phyloP scores from a whole-genome alignment of 2,329 filamentous ascomycete genomes.

The Plenodomus biglobosus region DNA sequence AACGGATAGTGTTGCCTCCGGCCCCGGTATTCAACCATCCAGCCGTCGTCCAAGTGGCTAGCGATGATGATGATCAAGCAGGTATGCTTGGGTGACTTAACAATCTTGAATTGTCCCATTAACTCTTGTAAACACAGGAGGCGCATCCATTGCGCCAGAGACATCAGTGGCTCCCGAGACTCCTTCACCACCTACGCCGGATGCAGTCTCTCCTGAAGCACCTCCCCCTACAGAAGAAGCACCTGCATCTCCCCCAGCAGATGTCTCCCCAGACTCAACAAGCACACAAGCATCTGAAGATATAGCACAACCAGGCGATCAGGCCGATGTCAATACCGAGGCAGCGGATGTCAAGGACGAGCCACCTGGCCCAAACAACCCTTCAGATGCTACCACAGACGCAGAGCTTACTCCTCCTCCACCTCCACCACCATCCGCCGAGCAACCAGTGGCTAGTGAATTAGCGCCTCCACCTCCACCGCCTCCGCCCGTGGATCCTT shows the following conservation, averaged over 20 bases:
- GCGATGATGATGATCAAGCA: slow-evolving; percentile 14
- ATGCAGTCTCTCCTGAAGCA: slow-evolving; percentile 13
- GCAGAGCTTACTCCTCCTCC: slow-evolving; percentile 5
- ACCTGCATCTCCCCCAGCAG: slow-evolving; percentile 6
- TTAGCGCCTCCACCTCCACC: slow-evolving; percentile 15
- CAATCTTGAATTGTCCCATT: slow-evolving; percentile 12
- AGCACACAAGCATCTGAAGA: slow-evolving; percentile 6
- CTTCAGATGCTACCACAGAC: slow-evolving; percentile 2
- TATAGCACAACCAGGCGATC: slow-evolving; percentile 5
- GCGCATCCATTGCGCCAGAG: slow-evolving; percentile 20
- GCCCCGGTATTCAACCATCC: slow-evolving; percentile 29
- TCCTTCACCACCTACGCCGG: no score
- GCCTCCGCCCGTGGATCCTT: slow-evolving; percentile 1
- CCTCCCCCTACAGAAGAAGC: slow-evolving; percentile 5
- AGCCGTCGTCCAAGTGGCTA: slow-evolving; percentile 22
- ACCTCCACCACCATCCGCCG: slow-evolving; percentile 13
- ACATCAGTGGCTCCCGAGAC: slow-evolving; percentile 18
- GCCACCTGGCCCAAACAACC: slow-evolving; percentile 16
- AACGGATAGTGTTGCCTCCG: slow-evolving; percentile 27
- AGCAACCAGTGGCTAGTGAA: slow-evolving; percentile 7
- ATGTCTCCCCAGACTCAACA: slow-evolving; percentile 4
- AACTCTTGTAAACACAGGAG: slow-evolving; percentile 25
- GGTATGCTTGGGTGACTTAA: slow-evolving; percentile 15
- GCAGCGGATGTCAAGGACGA: slow-evolving; percentile 32
- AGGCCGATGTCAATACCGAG: slow-evolving; percentile 11